Evolutionary conservation across 768 basidiomycete species (phyloP), one percentile per base, ranked within the genome.

Genomic region (Tephrocybe sp.): DNA sequence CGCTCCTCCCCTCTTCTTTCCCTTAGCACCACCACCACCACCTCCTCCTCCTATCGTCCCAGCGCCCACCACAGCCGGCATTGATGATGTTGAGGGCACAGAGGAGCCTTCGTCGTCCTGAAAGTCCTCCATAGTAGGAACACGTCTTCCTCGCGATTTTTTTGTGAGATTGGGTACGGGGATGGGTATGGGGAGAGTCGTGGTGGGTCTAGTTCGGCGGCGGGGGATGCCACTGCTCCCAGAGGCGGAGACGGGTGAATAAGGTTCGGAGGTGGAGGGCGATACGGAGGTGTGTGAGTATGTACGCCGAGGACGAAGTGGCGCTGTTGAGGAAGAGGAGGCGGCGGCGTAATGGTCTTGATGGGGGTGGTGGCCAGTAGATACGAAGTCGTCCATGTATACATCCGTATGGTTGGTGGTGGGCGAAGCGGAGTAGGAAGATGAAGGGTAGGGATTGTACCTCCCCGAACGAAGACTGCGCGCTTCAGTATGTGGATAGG

Each of bases 141-240:
- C 78, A 15, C 70, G 62, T 16, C 78, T 66, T 1, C 78, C 78
- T 12, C 77, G 63, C 0, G 69, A 69, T 50, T 75, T 76, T 64
- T 79, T 79, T 7, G 70, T 77, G 31, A 79, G 64, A 37, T 76
- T 73, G 9, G 77, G 76, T 11, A 77, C 68, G 4, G 73, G 72
- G 9, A 73, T 57, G 15, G 78, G 78, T 16, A 71, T 54, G n/a
- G 73, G 72, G 3, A 75, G 57, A 23, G 59, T 61, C 11, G 61
- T 59, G 25, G 60, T 22, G 18, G 60, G 57, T 11, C 61, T 60
- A 3, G 55, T 45, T 23, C 59, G 60, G 8, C 57, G 49, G 15
- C 60, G 55, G 9, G 49, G 36, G 11, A 19, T 23, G 8, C 11
- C 44, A 18, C 22, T 30, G 36, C 43, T 3, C 11, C n/a, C 39